These are phyloP conservation scores for Silene noctiflora DNA, from an alignment of 179 eudicot species.

Conservation along the genomic window DNA sequence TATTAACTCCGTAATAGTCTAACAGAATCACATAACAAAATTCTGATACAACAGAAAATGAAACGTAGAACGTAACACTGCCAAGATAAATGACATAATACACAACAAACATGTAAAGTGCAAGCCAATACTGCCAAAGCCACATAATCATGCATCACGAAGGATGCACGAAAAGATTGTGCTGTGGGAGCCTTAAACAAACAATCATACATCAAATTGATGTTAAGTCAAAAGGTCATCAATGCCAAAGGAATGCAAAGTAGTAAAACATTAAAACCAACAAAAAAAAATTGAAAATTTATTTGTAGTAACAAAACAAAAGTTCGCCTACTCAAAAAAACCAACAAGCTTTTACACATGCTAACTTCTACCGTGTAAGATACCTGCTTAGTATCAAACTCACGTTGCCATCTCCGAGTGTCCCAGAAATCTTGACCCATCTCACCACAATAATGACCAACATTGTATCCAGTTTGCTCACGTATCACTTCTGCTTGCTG, in stretches of 20 bases:
- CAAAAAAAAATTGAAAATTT: neutral
- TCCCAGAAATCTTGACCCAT: constrained; percentile 99
- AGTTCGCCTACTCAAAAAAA: constrained; percentile 5
- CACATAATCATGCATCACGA: neutral
- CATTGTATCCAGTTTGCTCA: constrained; percentile 78
- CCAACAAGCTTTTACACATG: neutral
- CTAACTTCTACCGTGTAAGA: neutral
- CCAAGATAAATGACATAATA: neutral
- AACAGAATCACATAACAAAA: no score
- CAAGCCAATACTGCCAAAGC: neutral
- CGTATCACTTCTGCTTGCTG: constrained; percentile 99
- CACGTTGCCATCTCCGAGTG: constrained; percentile 92
- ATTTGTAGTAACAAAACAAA: neutral
- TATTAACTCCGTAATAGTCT: no score
- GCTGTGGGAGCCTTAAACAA: neutral
- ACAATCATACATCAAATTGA: neutral
- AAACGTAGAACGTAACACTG: neutral
- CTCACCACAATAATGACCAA: constrained; percentile 99
- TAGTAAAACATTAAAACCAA: neutral
- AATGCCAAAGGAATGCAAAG: neutral
- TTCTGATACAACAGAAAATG: no score
- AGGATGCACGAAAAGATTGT: constrained; percentile 3
- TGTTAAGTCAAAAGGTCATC: neutral
- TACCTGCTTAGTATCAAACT: constrained; percentile 95
- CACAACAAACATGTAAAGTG: neutral